Conservation (phyloP, 192 early-diverging fungal species). For the Funneliformis geosporum region DNA sequence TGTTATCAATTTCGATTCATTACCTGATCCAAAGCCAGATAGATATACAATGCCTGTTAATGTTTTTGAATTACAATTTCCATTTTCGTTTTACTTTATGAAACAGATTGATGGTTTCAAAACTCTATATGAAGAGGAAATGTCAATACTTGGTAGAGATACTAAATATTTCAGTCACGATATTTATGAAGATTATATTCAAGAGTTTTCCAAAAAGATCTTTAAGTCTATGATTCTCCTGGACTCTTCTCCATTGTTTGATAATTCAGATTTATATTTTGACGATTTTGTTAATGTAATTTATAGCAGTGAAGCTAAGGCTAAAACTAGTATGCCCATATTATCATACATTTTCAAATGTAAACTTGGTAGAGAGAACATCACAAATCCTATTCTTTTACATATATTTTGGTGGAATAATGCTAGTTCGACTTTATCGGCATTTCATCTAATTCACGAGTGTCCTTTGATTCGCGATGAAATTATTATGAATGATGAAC, state of each 20-base stretch:
- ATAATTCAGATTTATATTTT: slow-evolving; percentile 24
- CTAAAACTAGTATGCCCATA: background rate
- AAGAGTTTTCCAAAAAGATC: slow-evolving; percentile 1
- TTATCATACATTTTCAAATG: background rate
- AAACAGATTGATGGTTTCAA: background rate
- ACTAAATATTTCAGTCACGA: background rate
- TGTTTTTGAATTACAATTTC: slow-evolving; percentile 19
- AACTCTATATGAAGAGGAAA: slow-evolving; percentile 18
- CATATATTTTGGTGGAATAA: slow-evolving; percentile 32
- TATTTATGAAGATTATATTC: background rate
- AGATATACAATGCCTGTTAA: slow-evolving; percentile 5
- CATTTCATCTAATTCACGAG: slow-evolving; percentile 10
- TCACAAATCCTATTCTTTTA: slow-evolving; percentile 25
- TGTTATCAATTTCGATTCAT: background rate
- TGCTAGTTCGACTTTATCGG: slow-evolving; percentile 3
- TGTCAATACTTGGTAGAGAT: background rate
- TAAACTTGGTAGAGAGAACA: slow-evolving; percentile 1
- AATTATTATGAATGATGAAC: background rate
- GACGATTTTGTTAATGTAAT: slow-evolving; percentile 23
- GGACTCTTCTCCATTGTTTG: background rate
- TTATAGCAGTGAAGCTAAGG: background rate
- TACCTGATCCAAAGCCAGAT: slow-evolving; percentile 22
- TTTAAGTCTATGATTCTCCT: background rate
- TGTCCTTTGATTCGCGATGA: background rate
- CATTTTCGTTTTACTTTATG: background rate